Percentiles rank a stretch among this genome's conserved stretches.
These are phyloP conservation scores for Ceratobasidium sp. DNA, from an alignment of 1,284 basidiomycete species.

Conservation along the genomic window DNA sequence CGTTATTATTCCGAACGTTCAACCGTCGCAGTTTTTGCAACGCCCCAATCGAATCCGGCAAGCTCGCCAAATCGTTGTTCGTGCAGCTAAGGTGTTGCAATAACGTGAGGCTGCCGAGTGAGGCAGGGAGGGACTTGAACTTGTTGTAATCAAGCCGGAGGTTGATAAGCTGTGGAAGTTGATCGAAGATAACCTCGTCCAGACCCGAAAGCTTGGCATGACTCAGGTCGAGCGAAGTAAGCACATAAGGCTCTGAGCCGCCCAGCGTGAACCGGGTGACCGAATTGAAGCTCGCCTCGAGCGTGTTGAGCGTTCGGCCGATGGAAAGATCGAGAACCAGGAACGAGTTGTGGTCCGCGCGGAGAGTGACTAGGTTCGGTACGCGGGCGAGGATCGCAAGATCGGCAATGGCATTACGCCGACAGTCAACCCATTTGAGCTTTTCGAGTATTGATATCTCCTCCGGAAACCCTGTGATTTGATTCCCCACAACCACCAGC, in stretches of 20 bases:
- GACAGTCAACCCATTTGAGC: conserved; percentile 83
- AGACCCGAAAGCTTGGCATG: conserved; percentile 91
- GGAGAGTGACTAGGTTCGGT: conserved; percentile 76
- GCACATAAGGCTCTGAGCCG: conserved; percentile 71
- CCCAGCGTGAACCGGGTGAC: conserved; percentile 83
- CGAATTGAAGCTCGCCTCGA: conserved; percentile 85
- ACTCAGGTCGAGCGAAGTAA: conserved; percentile 90
- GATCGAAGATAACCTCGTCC: conserved; percentile 79
- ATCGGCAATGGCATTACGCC: conserved; percentile 86
- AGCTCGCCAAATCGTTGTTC: conserved; percentile 86
- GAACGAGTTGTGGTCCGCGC: conserved; percentile 86
- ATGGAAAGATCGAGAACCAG: conserved; percentile 84
- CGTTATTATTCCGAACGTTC: conserved; percentile 93
- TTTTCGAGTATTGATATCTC: conserved; percentile 74
- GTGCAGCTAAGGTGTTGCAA: conserved; percentile 87
- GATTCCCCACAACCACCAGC: conserved; percentile 92
- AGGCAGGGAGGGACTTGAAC: conserved; percentile 87
- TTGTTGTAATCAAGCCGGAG: conserved; percentile 90
- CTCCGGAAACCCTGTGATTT: conserved; percentile 81
- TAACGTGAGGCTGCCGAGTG: conserved; percentile 78
- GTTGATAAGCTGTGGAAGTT: conserved; percentile 78
- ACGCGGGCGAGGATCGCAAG: conserved; percentile 78
- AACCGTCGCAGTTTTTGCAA: conserved; percentile 83
- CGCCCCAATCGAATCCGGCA: conserved; percentile 85
- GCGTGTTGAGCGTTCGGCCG: conserved; percentile 69